Percentiles rank a stretch among this genome's conserved stretches.
Evolutionary conservation across 495 filamentous ascomycete genomes (phyloP).

Genomic region (Talaromyces liani): DNA sequence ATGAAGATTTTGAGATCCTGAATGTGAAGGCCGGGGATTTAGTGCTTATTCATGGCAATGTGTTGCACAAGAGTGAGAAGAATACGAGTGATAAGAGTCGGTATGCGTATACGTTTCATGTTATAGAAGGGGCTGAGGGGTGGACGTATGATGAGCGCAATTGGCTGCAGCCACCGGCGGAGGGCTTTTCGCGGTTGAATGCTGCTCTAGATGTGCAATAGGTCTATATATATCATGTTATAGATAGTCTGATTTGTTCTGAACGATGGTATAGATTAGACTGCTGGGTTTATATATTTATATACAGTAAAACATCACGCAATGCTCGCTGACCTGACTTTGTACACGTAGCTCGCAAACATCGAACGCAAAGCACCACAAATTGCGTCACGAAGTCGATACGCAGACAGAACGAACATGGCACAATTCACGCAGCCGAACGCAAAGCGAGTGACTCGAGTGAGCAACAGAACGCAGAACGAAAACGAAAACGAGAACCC

Average conservation of each 20-base stretch:
- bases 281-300: neutral
- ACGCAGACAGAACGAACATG: neutral
- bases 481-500: neutral
- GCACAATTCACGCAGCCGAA: neutral
- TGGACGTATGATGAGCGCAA: constrained; percentile 76
- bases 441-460: neutral
- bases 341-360: neutral
- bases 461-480: neutral
- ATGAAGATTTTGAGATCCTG: constrained; percentile 55
- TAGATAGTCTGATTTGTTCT: too few species aligned
- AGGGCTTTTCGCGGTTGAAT: constrained; percentile 55
- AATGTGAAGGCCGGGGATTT: constrained; percentile 83
- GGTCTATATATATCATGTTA: too few species aligned
- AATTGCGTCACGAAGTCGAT: neutral
- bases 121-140: constrained; percentile 77
- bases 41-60: constrained; percentile 93
- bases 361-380: neutral
- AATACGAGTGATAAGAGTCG: constrained; percentile 77
- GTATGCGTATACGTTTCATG: constrained; percentile 96
- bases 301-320: neutral
- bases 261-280: neutral
- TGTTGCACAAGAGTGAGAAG: constrained; percentile 92
- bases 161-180: constrained; percentile 80
- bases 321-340: neutral
- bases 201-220: neutral